Evolutionary conservation across 441 rosid genomes (phyloP).

Genomic region (Populus hybrid): DNA sequence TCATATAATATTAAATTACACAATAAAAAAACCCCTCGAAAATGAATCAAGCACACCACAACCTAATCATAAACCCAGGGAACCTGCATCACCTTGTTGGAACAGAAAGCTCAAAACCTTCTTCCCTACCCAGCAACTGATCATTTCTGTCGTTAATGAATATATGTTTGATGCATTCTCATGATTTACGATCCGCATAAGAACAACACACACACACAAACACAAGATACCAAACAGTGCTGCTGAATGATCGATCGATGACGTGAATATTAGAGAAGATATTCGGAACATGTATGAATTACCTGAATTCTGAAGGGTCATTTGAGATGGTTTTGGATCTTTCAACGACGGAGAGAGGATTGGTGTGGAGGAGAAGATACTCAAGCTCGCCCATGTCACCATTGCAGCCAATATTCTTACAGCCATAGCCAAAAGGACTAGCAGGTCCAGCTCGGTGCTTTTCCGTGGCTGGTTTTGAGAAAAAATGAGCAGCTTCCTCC

Average conservation of each 20-base stretch:
- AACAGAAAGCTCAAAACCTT: slow-evolving; percentile 5
- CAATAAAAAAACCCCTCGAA: not conserved
- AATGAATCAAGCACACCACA: slow-evolving; percentile 23
- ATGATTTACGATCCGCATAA: not conserved
- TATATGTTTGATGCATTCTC: not conserved
- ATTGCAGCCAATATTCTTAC: slow-evolving; percentile 63
- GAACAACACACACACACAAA: no score
- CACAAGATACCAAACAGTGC: not conserved
- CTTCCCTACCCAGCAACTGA: no score
- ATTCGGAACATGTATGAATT: not conserved
- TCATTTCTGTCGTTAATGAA: not conserved
- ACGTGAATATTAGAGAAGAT: not conserved
- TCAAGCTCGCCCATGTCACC: slow-evolving; percentile 84
- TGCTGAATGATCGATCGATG: not conserved
- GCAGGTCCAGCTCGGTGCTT: slow-evolving; percentile 54
- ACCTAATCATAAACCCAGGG: slow-evolving; percentile 23
- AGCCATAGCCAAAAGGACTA: slow-evolving; percentile 73
- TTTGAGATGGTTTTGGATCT: slow-evolving; percentile 48
- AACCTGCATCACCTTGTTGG: slow-evolving; percentile 11
- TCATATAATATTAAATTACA: not conserved
- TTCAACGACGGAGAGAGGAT: slow-evolving; percentile 43
- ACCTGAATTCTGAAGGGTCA: slow-evolving; percentile 62
- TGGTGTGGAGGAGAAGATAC: slow-evolving; percentile 59
- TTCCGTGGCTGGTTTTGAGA: slow-evolving; percentile 50
- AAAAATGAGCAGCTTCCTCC: slow-evolving; percentile 50